Base-by-base conservation (phyloP, 2,329 filamentous ascomycete species). In the Exophiala sideris region DNA sequence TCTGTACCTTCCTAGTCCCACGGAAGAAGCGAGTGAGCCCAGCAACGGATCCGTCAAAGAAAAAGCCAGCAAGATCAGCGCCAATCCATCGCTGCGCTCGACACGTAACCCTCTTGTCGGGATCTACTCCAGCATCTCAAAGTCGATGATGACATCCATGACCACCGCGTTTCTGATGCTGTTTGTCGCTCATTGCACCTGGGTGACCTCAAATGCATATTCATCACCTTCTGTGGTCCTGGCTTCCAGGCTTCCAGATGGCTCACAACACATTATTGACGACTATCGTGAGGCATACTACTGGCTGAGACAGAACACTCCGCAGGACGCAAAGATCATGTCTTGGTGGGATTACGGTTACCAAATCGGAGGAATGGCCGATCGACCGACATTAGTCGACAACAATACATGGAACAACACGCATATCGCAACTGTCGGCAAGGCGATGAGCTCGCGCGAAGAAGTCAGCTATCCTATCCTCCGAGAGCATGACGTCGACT, bases 321-420 rank as follows among this genome's bases (percentile, higher is more conserved):
- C 87, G 57, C 83, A 92, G 63, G 89, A 96, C 66, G 91, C 95
- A 68, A 99, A 97, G 81, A 88, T 99, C 70, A 97, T 97, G 92
- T 94, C 91, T 1, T 99, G 94, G 94, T 99, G 94, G 94, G 94
- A 99, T 71, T 99, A 99, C 68, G 94, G 94, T 62, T 99, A 99
- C 77, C 94, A 99, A 76, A 99, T 99, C 72, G 94, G 94, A 76
- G 94, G 94, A 63, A 99, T 99, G 94, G 94, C 94, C 46, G 94
- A 99, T 72, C 84, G 94, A 50, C 94, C 94, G 33, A 99, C 94
- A 1, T 80, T 99, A 33, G 94, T 99, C 33, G 94, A 99, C 79
- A 99, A 99, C 80, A 99, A 99, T 77, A 99, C 94, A 2, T 99
- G 94, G 94, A 99, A 99, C 80, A 99, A 99, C 78, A 99, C 94